These are phyloP conservation scores for Dothistroma pini DNA, from an alignment of 2,329 filamentous ascomycete genomes.

Conservation along the genomic window DNA sequence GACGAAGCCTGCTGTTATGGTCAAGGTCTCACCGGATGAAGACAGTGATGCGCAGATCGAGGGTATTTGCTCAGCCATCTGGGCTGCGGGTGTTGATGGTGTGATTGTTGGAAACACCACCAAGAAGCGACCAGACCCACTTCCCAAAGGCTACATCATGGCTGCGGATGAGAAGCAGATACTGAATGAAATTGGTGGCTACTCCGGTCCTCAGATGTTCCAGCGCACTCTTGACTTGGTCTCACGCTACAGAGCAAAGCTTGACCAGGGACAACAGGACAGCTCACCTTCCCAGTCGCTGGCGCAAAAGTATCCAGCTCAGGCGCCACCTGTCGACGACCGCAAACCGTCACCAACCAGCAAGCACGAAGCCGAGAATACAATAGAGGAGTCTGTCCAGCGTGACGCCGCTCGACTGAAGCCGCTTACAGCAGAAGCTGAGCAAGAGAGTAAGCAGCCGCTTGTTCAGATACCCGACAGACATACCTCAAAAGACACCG, in stretches of 20 bases:
- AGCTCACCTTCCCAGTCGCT: constrained; percentile 10
- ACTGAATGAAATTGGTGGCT: constrained; percentile 74
- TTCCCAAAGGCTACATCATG: constrained; percentile 64
- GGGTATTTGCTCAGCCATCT: constrained; percentile 83
- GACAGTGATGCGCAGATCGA: constrained; percentile 78
- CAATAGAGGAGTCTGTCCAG: constrained; percentile 25
- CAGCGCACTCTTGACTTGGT: constrained; percentile 75
- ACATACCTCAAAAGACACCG: constrained; percentile 23
- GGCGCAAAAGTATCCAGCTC: constrained; percentile 10
- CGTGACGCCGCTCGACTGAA: constrained; percentile 34
- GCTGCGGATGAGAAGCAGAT: constrained; percentile 63
- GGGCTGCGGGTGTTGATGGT: constrained; percentile 81
- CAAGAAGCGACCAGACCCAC: constrained; percentile 68
- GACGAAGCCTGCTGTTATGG: constrained; percentile 80
- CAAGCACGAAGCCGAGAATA: not conserved
- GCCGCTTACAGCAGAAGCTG: constrained; percentile 28
- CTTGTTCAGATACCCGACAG: constrained; percentile 32
- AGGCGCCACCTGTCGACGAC: constrained; percentile 4
- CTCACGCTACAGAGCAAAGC: constrained; percentile 63
- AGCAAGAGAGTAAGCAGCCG: constrained; percentile 31
- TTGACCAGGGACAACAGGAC: constrained; percentile 44
- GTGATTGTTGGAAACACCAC: constrained; percentile 98
- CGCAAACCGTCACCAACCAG: constrained; percentile 1
- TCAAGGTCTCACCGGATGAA: constrained; percentile 97
- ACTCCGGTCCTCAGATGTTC: constrained; percentile 88